These are phyloP conservation scores for Scolecobasidium constrictum DNA, from an alignment of 2,329 filamentous ascomycete genomes.

Conservation along the genomic window DNA sequence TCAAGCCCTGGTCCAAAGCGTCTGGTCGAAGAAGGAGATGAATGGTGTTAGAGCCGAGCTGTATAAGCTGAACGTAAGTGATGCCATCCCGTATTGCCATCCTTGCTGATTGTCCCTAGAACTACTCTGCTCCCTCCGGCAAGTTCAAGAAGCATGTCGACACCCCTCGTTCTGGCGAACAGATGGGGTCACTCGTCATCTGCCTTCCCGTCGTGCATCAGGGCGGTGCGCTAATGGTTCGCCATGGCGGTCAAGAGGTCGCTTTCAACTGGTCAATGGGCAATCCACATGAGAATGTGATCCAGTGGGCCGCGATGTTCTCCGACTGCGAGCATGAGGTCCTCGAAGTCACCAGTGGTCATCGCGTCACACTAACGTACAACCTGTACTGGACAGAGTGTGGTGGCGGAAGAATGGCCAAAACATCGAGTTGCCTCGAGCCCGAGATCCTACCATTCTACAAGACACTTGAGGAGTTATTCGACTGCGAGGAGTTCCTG, in stretches of 20 bases:
- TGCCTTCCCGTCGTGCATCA: conserved; percentile 31
- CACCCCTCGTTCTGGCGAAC: conserved; percentile 36
- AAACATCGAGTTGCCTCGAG: conserved; percentile 19
- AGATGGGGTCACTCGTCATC: conserved; percentile 45
- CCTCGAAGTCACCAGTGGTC: conserved; percentile 36
- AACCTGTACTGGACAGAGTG: conserved; percentile 39
- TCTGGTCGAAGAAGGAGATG: conserved; percentile 9
- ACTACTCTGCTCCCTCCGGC: conserved; percentile 41
- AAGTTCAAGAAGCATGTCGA: conserved; percentile 43
- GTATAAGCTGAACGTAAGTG: conserved; percentile 44
- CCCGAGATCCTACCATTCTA: conserved; percentile 27
- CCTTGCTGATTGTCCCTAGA: conserved; percentile 18
- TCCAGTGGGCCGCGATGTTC: conserved; percentile 43
- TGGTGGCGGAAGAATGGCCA: conserved; percentile 19
- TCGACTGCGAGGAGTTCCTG: conserved; percentile 26
- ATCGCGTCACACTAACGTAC: conserved; percentile 49
- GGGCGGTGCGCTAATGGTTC: conserved; percentile 33
- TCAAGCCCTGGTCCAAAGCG: conserved; percentile 33
- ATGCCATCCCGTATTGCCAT: neutral
- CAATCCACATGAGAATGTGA: conserved; percentile 4
- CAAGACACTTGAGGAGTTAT: conserved; percentile 18
- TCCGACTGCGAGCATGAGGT: conserved; percentile 44
- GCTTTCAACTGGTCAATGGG: conserved; percentile 31
- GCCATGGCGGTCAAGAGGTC: conserved; percentile 26
- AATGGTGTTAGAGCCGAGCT: conserved; percentile 38